Conservation (phyloP, 352 stramenopile species). For the Thalassiosira sp. region DNA sequence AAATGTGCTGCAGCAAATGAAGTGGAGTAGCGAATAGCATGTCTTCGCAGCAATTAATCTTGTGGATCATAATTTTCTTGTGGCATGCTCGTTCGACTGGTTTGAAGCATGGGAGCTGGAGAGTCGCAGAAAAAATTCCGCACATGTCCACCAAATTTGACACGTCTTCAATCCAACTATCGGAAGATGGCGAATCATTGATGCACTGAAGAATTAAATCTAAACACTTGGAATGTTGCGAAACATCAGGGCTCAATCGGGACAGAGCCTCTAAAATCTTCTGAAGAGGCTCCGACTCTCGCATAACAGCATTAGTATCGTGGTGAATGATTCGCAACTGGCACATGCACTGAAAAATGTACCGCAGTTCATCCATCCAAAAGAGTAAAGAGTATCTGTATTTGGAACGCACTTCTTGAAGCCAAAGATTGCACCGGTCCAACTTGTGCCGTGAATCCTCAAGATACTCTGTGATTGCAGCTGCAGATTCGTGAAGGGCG, state of each 20-base stretch:
- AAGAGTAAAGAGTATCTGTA: conserved; percentile 48
- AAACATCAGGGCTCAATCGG: conserved; percentile 27
- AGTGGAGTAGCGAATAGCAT: conserved; percentile 26
- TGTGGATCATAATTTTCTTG: conserved; percentile 44
- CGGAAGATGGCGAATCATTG: conserved; percentile 1
- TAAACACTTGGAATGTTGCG: not conserved
- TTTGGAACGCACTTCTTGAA: conserved; percentile 21
- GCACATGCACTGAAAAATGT: conserved; percentile 32
- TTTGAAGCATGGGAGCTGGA: conserved; percentile 25
- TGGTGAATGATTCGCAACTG: not conserved
- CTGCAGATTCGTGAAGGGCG: conserved; percentile 1
- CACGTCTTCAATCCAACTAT: conserved; percentile 29
- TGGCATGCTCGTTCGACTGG: conserved; percentile 10
- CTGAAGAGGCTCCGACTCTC: conserved; percentile 4
- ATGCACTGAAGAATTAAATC: conserved; percentile 22
- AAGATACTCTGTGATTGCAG: conserved; percentile 22
- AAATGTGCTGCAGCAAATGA: conserved; percentile 42
- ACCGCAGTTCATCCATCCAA: conserved; percentile 37
- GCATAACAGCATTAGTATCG: conserved; percentile 2
- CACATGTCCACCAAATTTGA: conserved; percentile 37
- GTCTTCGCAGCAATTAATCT: conserved; percentile 32
- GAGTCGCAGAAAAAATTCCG: conserved; percentile 30
- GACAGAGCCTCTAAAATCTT: conserved; percentile 28
- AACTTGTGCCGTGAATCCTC: conserved; percentile 11
- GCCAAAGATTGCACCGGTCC: conserved; percentile 32